Percentiles rank a stretch among this genome's conserved stretches.
phyloP scores from a whole-genome alignment of 2,329 filamentous ascomycete species.

The Hymenoscyphus fructigenus region DNA sequence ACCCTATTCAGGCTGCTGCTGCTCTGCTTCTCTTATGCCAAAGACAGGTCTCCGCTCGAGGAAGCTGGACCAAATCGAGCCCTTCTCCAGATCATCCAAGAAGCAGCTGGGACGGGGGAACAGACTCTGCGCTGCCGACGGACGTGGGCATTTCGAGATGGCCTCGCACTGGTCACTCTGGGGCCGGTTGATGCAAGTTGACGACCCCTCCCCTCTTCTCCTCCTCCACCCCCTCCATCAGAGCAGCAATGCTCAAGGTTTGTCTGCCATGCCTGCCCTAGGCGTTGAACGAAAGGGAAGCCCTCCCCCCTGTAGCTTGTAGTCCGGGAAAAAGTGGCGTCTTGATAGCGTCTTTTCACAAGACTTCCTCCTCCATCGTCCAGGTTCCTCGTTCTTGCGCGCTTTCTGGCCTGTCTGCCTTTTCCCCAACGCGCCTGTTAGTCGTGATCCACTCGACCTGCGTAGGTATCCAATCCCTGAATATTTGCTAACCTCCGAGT shows the following conservation, averaged over 20 bases:
- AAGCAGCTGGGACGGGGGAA: not conserved
- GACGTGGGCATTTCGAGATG: not conserved
- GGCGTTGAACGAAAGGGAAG: not conserved
- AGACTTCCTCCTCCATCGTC: conserved; percentile 1
- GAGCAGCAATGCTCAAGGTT: not conserved
- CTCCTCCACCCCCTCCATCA: not conserved
- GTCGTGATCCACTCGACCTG: conserved; percentile 27
- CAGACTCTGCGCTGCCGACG: conserved; percentile 1
- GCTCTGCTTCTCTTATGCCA: conserved; percentile 1
- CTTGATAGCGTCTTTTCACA: not conserved
- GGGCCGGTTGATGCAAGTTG: not conserved
- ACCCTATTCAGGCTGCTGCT: conserved; percentile 21
- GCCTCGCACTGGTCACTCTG: not conserved
- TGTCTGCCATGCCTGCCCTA: not conserved
- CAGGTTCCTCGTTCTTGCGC: not conserved
- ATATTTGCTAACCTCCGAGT: conserved; percentile 28
- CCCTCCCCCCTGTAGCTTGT: not conserved
- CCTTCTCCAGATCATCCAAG: not conserved
- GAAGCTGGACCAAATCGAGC: not conserved
- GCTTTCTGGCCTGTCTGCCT: not conserved
- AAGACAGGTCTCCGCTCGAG: conserved; percentile 1
- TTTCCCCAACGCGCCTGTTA: conserved; percentile 15
- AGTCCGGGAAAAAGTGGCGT: conserved; percentile 4
- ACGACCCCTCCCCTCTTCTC: conserved; percentile 13
- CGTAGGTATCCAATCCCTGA: conserved; percentile 31